Conservation (phyloP, 352 stramenopile species). For the Pythium oligandrum region DNA sequence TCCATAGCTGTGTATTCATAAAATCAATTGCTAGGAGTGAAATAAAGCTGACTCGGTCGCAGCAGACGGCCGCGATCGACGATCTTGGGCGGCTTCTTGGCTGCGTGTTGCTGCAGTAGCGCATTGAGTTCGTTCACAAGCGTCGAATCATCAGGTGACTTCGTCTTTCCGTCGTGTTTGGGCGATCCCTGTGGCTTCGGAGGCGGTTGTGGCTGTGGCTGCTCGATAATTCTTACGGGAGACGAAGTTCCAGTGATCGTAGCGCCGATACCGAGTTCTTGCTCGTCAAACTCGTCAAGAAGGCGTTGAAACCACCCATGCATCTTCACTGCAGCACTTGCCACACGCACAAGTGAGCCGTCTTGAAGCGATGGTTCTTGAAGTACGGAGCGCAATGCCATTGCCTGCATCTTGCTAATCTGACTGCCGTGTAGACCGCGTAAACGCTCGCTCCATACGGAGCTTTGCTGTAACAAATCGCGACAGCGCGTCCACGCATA, state of each 20-base stretch:
- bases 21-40: neutral
- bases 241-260: neutral
- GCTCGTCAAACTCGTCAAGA: slow-evolving; percentile 53
- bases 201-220: neutral
- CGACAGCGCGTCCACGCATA: slow-evolving; percentile 63
- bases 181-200: slow-evolving; percentile 9
- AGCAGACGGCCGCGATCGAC: slow-evolving; percentile 24
- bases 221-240: neutral
- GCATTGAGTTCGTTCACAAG: slow-evolving; percentile 18
- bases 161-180: slow-evolving; percentile 1
- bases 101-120: slow-evolving; percentile 3
- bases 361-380: slow-evolving; percentile 56
- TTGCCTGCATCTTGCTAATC: slow-evolving; percentile 41
- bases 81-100: slow-evolving; percentile 15
- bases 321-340: slow-evolving; percentile 54
- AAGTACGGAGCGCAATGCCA: slow-evolving; percentile 50
- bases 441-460: slow-evolving; percentile 39
- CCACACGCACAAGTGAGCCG: slow-evolving; percentile 44
- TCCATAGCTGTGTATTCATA: slow-evolving; percentile 1
- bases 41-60: slow-evolving; percentile 8
- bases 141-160: slow-evolving; percentile 10
- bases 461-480: slow-evolving; percentile 49
- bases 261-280: slow-evolving; percentile 33
- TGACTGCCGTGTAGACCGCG: slow-evolving; percentile 26
- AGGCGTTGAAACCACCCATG: slow-evolving; percentile 56